Conservation (phyloP, 306 rosid genomes). For the cucumber (Cucumis sativus) region DNA sequence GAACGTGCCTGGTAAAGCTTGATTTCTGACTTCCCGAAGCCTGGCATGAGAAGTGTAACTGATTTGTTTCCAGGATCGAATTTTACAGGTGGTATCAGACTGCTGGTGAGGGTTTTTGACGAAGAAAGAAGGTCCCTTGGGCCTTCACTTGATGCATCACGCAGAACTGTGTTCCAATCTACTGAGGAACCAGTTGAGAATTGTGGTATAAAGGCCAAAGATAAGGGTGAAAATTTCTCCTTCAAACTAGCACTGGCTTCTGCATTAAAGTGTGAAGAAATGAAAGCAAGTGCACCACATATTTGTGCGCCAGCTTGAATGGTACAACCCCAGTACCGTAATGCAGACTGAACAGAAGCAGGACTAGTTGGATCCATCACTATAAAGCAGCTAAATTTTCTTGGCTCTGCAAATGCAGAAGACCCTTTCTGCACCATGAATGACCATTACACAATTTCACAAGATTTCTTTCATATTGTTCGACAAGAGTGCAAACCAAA, state of each 20-base stretch:
- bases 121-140: conserved; percentile 46
- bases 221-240: conserved; percentile 49
- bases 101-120: conserved; percentile 24
- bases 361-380: conserved; percentile 66
- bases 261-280: conserved; percentile 23
- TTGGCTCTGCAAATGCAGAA: conserved; percentile 55
- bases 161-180: conserved; percentile 46
- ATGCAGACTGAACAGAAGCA: conserved; percentile 51
- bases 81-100: conserved; percentile 31
- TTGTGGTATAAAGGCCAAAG: conserved; percentile 54
- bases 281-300: conserved; percentile 60
- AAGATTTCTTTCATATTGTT: not conserved
- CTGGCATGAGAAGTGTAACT: conserved; percentile 81
- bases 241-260: conserved; percentile 32
- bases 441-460: conserved; percentile 13
- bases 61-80: conserved; percentile 52
- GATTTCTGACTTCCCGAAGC: conserved; percentile 89
- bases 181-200: conserved; percentile 22
- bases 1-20: conserved; percentile 70
- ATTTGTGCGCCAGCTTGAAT: conserved; percentile 83
- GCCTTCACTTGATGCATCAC: conserved; percentile 22
- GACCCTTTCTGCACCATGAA: conserved; percentile 59
- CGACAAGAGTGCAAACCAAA: conserved; percentile 5
- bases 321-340: conserved; percentile 88
- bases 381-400: conserved; percentile 61